phyloP scores from a whole-genome alignment of 225 moss, liverwort and hornwort species.

The Antitrichia curtipendula region DNA sequence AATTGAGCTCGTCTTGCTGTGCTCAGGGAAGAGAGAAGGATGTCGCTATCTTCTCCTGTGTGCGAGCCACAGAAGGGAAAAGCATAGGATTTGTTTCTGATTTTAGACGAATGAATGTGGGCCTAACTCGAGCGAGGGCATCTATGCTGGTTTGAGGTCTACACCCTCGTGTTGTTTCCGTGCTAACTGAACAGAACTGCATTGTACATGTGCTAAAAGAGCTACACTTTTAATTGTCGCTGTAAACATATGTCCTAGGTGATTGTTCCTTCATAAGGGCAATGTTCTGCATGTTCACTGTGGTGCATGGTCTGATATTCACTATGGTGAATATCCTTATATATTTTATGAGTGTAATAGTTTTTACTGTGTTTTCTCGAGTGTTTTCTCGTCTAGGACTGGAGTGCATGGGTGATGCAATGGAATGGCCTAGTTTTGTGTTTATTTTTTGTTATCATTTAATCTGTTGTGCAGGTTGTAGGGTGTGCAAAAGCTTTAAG shows the following conservation, averaged over 20 bases:
- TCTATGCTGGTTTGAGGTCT: slow-evolving; percentile 71
- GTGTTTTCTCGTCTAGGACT: neutral
- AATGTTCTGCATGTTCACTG: neutral
- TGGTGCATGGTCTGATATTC: neutral
- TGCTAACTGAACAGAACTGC: neutral
- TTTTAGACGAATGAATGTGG: slow-evolving; percentile 93
- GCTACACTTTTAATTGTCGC: neutral
- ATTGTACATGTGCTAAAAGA: neutral
- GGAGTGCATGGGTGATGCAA: neutral
- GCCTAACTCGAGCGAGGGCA: slow-evolving; percentile 85
- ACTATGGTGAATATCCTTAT: neutral
- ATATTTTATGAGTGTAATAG: neutral
- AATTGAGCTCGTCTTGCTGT: neutral
- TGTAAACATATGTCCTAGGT: neutral
- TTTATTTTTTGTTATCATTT: neutral
- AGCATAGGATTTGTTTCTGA: slow-evolving; percentile 96
- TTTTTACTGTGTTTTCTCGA: neutral
- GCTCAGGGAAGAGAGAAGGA: slow-evolving; percentile 96
- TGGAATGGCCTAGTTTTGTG: neutral
- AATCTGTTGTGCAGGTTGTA: slow-evolving; percentile 54
- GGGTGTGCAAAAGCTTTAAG: slow-evolving; percentile 75
- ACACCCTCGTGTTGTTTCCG: neutral
- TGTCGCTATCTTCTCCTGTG: slow-evolving; percentile 90
- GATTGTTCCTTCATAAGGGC: neutral
- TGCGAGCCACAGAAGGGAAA: slow-evolving; percentile 72